Evolutionary conservation across 1,139 yeast species (phyloP).

Genomic region (Sugiyamaella neomexicana): DNA sequence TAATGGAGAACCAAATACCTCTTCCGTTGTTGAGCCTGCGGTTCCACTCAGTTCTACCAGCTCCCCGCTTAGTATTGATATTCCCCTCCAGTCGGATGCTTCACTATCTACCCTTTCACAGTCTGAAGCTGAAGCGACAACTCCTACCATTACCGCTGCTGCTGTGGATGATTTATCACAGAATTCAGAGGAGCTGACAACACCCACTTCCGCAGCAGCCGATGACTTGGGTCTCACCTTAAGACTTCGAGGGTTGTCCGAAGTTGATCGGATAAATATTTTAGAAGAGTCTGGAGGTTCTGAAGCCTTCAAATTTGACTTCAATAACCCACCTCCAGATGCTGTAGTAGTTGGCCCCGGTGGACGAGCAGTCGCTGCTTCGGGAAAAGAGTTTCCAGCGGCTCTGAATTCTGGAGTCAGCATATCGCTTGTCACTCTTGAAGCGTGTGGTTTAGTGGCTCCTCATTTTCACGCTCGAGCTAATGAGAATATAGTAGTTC

Average conservation of each 20-base stretch:
- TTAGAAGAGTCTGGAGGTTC: conserved; percentile 25
- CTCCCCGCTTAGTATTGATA: neutral
- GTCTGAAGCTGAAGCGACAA: too few species aligned
- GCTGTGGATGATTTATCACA: neutral
- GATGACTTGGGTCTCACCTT: conserved; percentile 7
- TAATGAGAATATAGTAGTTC: conserved; percentile 28
- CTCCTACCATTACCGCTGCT: neutral
- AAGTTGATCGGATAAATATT: conserved; percentile 22
- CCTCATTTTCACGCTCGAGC: conserved; percentile 33
- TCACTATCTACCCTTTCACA: too few species aligned
- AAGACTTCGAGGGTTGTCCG: conserved; percentile 21
- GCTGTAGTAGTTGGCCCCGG: conserved; percentile 23
- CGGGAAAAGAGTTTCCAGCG: conserved; percentile 31
- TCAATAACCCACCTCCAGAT: conserved; percentile 26
- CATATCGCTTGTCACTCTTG: conserved; percentile 25
- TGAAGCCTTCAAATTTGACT: conserved; percentile 30
- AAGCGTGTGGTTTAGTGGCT: conserved; percentile 30
- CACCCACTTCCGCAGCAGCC: neutral
- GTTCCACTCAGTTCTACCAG: neutral
- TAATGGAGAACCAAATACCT: too few species aligned
- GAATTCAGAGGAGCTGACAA: neutral
- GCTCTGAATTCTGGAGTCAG: conserved; percentile 27
- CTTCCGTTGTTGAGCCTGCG: neutral
- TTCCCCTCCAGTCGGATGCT: too few species aligned
- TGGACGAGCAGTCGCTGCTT: conserved; percentile 28